Percentiles rank a stretch among this genome's conserved stretches.
These are phyloP conservation scores for Bipolaris gigantea DNA, from an alignment of 2,329 filamentous ascomycete genomes.

Conservation along the genomic window DNA sequence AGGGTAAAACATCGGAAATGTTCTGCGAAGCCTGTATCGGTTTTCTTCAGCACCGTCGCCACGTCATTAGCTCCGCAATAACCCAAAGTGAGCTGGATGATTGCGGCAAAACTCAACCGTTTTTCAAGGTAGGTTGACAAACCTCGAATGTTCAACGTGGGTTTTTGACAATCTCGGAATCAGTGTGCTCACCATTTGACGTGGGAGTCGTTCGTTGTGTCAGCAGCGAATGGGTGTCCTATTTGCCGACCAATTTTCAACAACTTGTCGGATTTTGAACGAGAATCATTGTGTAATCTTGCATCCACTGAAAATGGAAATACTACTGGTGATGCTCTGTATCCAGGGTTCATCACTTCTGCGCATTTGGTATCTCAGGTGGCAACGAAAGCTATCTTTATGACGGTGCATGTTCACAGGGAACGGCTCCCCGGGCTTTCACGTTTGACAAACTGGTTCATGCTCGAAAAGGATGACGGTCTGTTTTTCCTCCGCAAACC, in stretches of 20 bases:
- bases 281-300: background rate
- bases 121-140: background rate
- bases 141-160: background rate
- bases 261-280: background rate
- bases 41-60: background rate
- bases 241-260: background rate
- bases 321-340: background rate
- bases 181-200: background rate
- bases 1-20: background rate
- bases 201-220: background rate
- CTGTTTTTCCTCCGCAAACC: background rate
- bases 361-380: rapidly evolving
- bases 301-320: background rate
- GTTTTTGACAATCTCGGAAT: background rate
- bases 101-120: background rate
- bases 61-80: background rate
- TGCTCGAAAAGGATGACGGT: background rate
- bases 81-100: no score
- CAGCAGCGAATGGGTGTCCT: background rate
- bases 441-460: background rate
- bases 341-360: background rate
- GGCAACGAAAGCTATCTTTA: no score
- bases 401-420: background rate
- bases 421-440: background rate
- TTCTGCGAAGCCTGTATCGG: constrained; percentile 1